phyloP scores from a whole-genome alignment of 2,329 filamentous ascomycete genomes.

The Penicillium capsulatum region DNA sequence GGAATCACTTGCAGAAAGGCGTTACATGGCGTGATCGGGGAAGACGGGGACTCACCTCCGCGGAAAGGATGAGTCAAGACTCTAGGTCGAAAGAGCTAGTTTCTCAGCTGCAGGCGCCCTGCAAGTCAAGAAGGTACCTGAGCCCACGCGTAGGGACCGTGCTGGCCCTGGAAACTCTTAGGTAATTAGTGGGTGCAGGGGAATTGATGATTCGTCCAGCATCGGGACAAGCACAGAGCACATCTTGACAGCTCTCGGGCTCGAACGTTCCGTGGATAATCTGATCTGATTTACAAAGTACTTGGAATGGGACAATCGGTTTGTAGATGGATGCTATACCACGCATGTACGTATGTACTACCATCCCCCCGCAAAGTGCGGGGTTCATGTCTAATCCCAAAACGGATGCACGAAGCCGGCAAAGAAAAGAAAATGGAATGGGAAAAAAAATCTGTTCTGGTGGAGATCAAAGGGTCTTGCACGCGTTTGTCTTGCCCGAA shows the following conservation, averaged over 20 bases:
- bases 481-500: conserved; percentile 20
- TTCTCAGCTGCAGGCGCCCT: not conserved
- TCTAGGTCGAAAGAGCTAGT: too few relatives aligned
- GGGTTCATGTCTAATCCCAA: conserved; percentile 20
- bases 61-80: not conserved
- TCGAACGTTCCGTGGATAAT: conserved; percentile 8
- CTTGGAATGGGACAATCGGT: conserved; percentile 1
- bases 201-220: conserved; percentile 24
- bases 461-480: conserved; percentile 4
- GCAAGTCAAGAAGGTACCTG: not conserved
- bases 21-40: not conserved
- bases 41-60: not conserved
- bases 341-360: too few relatives aligned
- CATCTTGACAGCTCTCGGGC: conserved; percentile 21
- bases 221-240: conserved; percentile 21
- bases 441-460: not conserved
- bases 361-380: conserved; percentile 34
- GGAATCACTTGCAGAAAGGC: too few relatives aligned
- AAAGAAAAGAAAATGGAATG: not conserved
- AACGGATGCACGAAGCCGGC: conserved; percentile 13
- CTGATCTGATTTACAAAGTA: conserved; percentile 3
- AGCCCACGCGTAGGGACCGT: too few relatives aligned
- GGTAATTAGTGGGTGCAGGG: conserved; percentile 28
- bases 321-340: not conserved
- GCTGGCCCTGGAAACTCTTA: conserved; percentile 26